Percentiles rank a stretch among this genome's conserved stretches.
These are phyloP conservation scores for Phytopythium mirpurense DNA, from an alignment of 352 stramenopile genomes.

Conservation along the genomic window DNA sequence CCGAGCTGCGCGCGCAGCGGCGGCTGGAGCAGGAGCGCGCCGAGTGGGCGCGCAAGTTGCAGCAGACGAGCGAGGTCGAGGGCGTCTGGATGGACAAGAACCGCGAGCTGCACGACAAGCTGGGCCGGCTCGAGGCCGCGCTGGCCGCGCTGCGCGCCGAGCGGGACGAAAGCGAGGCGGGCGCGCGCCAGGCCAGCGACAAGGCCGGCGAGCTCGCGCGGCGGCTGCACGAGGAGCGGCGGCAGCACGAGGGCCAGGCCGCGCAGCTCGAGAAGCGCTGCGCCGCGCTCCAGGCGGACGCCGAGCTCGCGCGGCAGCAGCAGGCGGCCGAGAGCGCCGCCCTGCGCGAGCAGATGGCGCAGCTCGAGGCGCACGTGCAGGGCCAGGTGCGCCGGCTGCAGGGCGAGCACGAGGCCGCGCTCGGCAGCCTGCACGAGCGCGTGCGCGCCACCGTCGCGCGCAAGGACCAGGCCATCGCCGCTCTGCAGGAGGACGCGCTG, in stretches of 20 bases:
- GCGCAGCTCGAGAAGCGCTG: slow-evolving; percentile 44
- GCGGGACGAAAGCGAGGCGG: slow-evolving; percentile 36
- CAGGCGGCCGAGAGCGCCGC: slow-evolving; percentile 33
- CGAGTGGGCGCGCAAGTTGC: slow-evolving; percentile 70
- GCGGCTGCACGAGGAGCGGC: slow-evolving; percentile 56
- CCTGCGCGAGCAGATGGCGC: slow-evolving; percentile 41
- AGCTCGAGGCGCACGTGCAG: slow-evolving; percentile 31
- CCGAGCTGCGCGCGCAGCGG: slow-evolving; percentile 34
- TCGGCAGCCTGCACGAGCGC: slow-evolving; percentile 63
- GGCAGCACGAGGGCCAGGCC: slow-evolving; percentile 32
- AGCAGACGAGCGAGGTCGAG: slow-evolving; percentile 74
- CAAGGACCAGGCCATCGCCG: slow-evolving; percentile 63
- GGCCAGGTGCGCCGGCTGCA: slow-evolving; percentile 38
- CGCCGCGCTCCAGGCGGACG: slow-evolving; percentile 31
- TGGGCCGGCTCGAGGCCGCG: slow-evolving; percentile 38
- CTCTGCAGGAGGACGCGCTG: slow-evolving; percentile 64
- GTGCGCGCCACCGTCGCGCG: slow-evolving; percentile 58
- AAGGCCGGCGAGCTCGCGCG: slow-evolving; percentile 46
- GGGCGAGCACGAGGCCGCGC: slow-evolving; percentile 45
- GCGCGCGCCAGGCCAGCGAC: slow-evolving; percentile 38
- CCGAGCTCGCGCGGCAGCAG: slow-evolving; percentile 33
- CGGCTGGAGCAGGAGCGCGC: slow-evolving; percentile 55
- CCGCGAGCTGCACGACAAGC: slow-evolving; percentile 66
- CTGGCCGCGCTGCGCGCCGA: slow-evolving; percentile 42
- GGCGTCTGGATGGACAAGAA: slow-evolving; percentile 86